Base-by-base conservation (phyloP, 495 filamentous ascomycete species). In the Paragyromitra xinjiangensis region DNA sequence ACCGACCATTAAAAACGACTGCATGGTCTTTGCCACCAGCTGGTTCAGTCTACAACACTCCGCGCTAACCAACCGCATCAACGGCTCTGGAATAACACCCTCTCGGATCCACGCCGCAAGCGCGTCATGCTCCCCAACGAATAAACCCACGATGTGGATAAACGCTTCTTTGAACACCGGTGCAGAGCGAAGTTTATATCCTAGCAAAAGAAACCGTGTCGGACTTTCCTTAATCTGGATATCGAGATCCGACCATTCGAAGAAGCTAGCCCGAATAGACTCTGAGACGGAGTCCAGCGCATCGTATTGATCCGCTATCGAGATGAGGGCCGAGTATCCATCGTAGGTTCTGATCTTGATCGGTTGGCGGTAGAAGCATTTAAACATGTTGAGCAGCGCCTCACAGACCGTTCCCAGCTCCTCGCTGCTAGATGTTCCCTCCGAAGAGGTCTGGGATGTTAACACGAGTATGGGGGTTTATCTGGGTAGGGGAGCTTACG, bases 151-250 rank as follows among this genome's bases (percentile, higher is more conserved):
- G 12, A 16, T 19, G n/a, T 69, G 66, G 6, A 69, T n/a, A 44
- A 69, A 69, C 4, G 66, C 66, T 19, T 69, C 66, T n/a, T 44
- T 56, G 14, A 69, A 69, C 16, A 69, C 51, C 3, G 51, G 51
- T 22, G 1, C 19, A 5, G 53, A 69, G 12, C 44, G 51, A 1
- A 69, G 19, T 26, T 42, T 29, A 8, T 58, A 58, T 19, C 66
- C 66, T 11, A 69, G 16, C 2, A 58, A 1, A 2, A 69, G 53
- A 37, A 69, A 56, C 12, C 0, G 7, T 3, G 12, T 26, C 1
- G 66, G 53, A 5, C 59, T 44, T 2, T 29, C 2, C 12, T 24
- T 45, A 6, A 69, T 69, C 19, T 59, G 34, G 4, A 9, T 6
- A 26, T 69, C 66, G 4, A 69, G 37, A n/a, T 44, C 34, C 8